Evolutionary conservation across 2,329 filamentous ascomycete genomes (phyloP), one percentile per base, ranked within the genome.

Genomic region (Trichoderma semiorbis): DNA sequence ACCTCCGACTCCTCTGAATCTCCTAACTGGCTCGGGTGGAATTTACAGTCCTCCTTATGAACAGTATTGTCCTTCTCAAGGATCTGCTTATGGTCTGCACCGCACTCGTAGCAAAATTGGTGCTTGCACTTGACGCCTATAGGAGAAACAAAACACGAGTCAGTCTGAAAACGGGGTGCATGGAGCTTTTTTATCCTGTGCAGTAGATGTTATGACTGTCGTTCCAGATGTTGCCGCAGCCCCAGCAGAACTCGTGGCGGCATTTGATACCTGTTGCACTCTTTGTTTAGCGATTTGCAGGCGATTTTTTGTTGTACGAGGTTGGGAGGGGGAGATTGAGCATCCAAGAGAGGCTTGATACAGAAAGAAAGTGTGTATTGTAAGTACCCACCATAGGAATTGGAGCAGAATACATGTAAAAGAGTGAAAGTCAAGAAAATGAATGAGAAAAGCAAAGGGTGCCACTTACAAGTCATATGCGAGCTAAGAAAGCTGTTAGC

Each of bases 381-480:
- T 30, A n/a, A 30, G 61, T 71, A 71, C 69, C 61, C 69, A 71
- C 69, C 69, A 64, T 71, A 30, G 30, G 21, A 61, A 34, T 34
- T 58, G 47, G 34, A 69, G 26, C 11, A 58, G 16, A 63, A 32
- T 18, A 24, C n/a, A n/a, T n/a, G n/a, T n/a, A 58, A 61, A 28
- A 11, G 21, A 55, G 26, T 7, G n/a, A 24, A 66, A 62, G 6
- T 34, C 55, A 63, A 58, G 67, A 66, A 50, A 12, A 30, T 3
- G 67, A 60, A 30, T 7, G n/a, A 8, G 36, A 50, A 24, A 36
- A 69, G n/a, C 14, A 61, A 34, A 43, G n/a, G 18, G 53, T 3
- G 7, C 4, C 71, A 78, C 82, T 80, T 81, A 84, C 83, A 84
- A 66, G 77, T 82, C 80, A 84, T 84, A 60, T 83, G 81, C 14